These are phyloP conservation scores for Toxoplasma gondii DNA, from an alignment of 169 alveolate genomes.

Conservation along the genomic window DNA sequence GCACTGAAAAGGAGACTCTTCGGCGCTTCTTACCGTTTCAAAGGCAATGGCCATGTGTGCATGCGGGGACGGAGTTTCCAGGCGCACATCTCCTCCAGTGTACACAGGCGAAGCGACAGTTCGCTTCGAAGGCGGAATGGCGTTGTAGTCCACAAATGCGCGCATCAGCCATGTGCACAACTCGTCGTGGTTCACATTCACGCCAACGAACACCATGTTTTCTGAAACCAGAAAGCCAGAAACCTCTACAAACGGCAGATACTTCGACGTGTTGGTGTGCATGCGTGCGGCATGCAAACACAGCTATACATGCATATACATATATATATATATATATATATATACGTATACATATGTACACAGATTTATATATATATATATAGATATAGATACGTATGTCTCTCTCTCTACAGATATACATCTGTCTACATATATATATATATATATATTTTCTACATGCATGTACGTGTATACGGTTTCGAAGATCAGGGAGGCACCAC, in stretches of 20 bases:
- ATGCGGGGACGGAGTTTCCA: conserved; percentile 82
- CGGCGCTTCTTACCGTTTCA: conserved; percentile 70
- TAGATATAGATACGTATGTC: neutral
- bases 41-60: conserved; percentile 86
- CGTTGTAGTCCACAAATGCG: conserved; percentile 87
- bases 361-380: neutral
- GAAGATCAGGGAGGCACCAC: too few relatives aligned
- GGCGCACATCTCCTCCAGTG: conserved; percentile 88
- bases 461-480: too few relatives aligned
- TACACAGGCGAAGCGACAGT: conserved; percentile 70
- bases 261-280: neutral
- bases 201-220: conserved; percentile 84
- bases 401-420: neutral
- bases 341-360: neutral
- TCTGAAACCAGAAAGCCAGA: neutral
- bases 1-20: neutral
- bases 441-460: too few relatives aligned
- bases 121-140: conserved; percentile 81
- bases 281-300: neutral
- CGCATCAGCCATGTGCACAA: conserved; percentile 85
- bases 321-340: neutral
- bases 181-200: conserved; percentile 84
- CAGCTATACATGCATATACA: neutral
- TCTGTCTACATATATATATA: too few relatives aligned
- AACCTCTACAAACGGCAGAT: neutral